phyloP scores from a whole-genome alignment of 345 rosid genomes.

The Carallia brachiata region DNA sequence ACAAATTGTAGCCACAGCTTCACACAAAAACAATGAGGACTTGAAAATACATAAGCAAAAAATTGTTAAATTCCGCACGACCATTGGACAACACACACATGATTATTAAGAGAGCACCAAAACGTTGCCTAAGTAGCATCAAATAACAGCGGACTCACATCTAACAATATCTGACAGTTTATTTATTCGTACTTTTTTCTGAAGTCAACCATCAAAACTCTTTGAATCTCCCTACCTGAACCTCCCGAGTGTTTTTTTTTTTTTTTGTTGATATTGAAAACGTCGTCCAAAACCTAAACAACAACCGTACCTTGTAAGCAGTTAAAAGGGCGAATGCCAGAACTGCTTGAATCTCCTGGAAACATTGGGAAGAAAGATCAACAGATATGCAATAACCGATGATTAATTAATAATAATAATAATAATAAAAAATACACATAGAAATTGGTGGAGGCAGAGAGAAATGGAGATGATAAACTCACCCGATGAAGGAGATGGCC shows the following conservation, averaged over 20 bases:
- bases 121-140: too few species aligned
- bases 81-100: neutral
- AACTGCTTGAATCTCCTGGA: slow-evolving; percentile 85
- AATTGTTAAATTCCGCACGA: too few species aligned
- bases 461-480: slow-evolving; percentile 3
- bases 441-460: neutral
- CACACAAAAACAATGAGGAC: too few species aligned
- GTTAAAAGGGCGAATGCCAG: slow-evolving; percentile 53
- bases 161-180: too few species aligned
- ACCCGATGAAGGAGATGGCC: slow-evolving; percentile 50
- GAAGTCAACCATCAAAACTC: too few species aligned
- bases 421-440: neutral
- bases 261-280: neutral
- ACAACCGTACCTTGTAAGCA: slow-evolving; percentile 51
- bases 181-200: too few species aligned
- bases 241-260: too few species aligned
- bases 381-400: neutral
- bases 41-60: too few species aligned
- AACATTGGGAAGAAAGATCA: neutral
- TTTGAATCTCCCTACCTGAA: too few species aligned
- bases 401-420: neutral
- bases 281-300: neutral
- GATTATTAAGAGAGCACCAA: too few species aligned
- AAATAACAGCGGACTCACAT: too few species aligned
- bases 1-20: too few species aligned